Evolutionary conservation across 108 stramenopile genomes (phyloP), one percentile per base, ranked within the genome.

Genomic region (Cyclotella sp.): DNA sequence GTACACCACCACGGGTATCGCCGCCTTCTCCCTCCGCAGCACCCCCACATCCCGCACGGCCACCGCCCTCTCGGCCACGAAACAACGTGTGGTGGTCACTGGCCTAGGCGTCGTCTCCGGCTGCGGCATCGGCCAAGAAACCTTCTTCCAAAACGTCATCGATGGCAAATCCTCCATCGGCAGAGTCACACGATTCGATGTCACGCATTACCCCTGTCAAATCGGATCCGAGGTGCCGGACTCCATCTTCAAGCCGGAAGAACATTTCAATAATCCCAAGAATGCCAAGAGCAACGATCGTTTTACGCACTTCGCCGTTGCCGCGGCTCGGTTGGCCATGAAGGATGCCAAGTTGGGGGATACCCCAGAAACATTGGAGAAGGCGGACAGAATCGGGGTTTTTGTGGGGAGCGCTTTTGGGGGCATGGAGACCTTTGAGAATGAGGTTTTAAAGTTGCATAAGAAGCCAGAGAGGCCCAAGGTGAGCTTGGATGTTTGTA

Each of bases 341-440:
- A 83, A 89, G 67, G 98, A 98, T 87, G 97, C 90, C 4, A 76
- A 70, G 39, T 30, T 98, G 53, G 86, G 96, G 40, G 87, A 92
- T 78, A 88, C 90, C 16, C 91, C 91, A 14, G 90, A 94, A 22
- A 93, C 90, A 22, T 58, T 95, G 64, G 78, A 83, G 39, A 82
- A 89, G 73, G 89, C 95, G 7, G 93, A 89, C 12, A 85, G 83
- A 21, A 79, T 90, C 63, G 97, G 97, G 68, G 96, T 96, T 59
- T 96, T 98, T 89, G 92, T 98, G 6, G 97, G 97, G 42, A 89
- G 88, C 18, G 97, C 97, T n/a, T 98, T 98, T 84, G 97, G 97
- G 24, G 97, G 97, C 29, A 85, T 93, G 81, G 94, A 95, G 83
- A 97, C 97, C 0, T 96, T 96, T 84, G 97, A 98, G 78, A 72